Evolutionary conservation across 306 rosid genomes (phyloP), one percentile per base, ranked within the genome.

Genomic region (Parietaria judaica): DNA sequence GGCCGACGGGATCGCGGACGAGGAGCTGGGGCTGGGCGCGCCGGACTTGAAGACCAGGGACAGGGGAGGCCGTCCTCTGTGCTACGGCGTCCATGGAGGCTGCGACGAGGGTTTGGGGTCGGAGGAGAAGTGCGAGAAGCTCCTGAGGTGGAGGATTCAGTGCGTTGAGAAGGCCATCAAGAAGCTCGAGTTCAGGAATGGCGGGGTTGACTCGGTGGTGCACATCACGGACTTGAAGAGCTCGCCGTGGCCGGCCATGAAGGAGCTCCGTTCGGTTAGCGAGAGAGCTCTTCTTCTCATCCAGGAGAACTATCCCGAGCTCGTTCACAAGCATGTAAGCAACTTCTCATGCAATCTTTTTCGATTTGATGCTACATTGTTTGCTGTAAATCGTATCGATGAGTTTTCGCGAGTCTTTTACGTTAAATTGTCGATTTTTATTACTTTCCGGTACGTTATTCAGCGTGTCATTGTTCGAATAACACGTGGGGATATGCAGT

Each of bases 61-160:
- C 17, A 79, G 66, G 54, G 83, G 81, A 2, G 99, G 90, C 4
- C 90, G 73, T 36, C 99, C 96, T 11, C 49, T 86, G 58, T 84
- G 70, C 72, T 86, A 66, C 61, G 51, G 68, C 2, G 58, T 52
- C 4, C 74, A 69, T 34, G 96, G 78, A 57, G 67, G 71, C 37
- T 79, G 74, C 14, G 62, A 57, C 50, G 77, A 45, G 43, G 58
- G 68, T 1, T 84, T 83, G 12, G 96, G 85, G 4, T 64, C 80
- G 5, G 80, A 74, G 7, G 63, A 79, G 44, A 86, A 67, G 47
- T n/a, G 80, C 11, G 62, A 71, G 1, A 59, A 36, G 68, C 84
- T 63, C 57, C 62, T 88, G 66, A 82, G 99, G 68, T 74, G 88
- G 90, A 82, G 73, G 65, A 52, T 88, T 61, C 94, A 79, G 4